Conservation (phyloP, 257 asterid genomes). For the Cordia subcordata region DNA sequence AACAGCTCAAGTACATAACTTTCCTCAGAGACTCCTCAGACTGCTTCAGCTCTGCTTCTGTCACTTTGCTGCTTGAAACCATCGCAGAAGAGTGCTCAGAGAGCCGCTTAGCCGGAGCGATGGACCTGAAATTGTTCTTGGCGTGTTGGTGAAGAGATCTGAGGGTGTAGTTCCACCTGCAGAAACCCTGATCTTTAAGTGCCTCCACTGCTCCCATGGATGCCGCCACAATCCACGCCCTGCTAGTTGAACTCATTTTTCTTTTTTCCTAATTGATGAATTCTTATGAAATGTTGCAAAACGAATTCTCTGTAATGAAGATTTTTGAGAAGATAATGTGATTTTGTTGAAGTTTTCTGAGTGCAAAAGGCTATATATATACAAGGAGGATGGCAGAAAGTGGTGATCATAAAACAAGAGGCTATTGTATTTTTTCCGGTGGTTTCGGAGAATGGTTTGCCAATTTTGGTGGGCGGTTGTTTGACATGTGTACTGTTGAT, state of each 20-base stretch:
- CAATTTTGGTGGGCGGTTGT: too few species aligned
- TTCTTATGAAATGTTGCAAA: background rate
- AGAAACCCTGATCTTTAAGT: constrained; percentile 8
- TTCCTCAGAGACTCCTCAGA: constrained; percentile 17
- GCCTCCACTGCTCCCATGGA: constrained; percentile 7
- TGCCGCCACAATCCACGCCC: background rate
- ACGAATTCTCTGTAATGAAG: too few species aligned
- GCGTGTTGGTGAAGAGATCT: constrained; percentile 4
- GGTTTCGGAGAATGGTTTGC: too few species aligned
- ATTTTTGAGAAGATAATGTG: too few species aligned
- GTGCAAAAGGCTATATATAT: too few species aligned
- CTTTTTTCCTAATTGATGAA: too few species aligned
- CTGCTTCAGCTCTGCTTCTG: background rate
- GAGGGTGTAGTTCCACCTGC: constrained; percentile 7
- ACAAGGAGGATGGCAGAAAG: too few species aligned
- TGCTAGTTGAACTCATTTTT: background rate
- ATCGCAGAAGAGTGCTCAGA: constrained; percentile 8
- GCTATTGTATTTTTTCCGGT: too few species aligned
- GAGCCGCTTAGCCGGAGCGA: background rate
- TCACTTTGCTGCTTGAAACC: constrained; percentile 6
- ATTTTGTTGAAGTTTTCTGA: too few species aligned
- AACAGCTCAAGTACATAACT: constrained; percentile 23
- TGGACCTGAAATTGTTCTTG: constrained; percentile 12
- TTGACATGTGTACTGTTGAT: too few species aligned
- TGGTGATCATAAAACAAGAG: too few species aligned